These are phyloP conservation scores for Cladophialophora exuberans DNA, from an alignment of 2,329 filamentous ascomycete genomes.

Conservation along the genomic window DNA sequence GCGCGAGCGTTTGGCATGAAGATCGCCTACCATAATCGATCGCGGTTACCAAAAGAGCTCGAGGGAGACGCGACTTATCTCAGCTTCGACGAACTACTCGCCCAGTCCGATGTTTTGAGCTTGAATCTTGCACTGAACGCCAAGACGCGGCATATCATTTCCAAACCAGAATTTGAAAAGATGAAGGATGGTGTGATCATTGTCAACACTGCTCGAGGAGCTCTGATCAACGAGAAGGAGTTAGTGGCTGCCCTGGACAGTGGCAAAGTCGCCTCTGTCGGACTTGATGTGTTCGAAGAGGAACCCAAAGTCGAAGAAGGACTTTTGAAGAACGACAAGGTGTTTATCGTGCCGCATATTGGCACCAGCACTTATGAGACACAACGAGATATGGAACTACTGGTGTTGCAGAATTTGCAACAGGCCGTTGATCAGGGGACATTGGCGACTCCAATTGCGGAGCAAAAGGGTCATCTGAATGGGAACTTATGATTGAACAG, in stretches of 20 bases:
- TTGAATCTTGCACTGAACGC: slow-evolving; percentile 50
- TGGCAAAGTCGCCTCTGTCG: slow-evolving; percentile 50
- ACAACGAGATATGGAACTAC: slow-evolving; percentile 63
- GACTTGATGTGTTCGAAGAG: slow-evolving; percentile 53
- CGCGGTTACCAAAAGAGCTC: slow-evolving; percentile 44
- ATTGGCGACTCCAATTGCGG: slow-evolving; percentile 63
- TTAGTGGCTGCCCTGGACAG: slow-evolving; percentile 49
- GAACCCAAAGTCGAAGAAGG: slow-evolving; percentile 54
- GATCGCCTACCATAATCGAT: slow-evolving; percentile 52
- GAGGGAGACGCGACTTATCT: slow-evolving; percentile 49
- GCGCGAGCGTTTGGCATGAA: slow-evolving; percentile 52
- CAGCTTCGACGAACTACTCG: slow-evolving; percentile 50
- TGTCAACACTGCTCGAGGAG: slow-evolving; percentile 50
- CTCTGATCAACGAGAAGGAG: slow-evolving; percentile 51
- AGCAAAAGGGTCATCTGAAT: slow-evolving; percentile 53
- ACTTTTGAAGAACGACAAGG: slow-evolving; percentile 46
- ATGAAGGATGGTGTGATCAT: slow-evolving; percentile 51
- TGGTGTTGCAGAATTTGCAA: slow-evolving; percentile 62
- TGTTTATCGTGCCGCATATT: slow-evolving; percentile 63
- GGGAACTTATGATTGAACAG: slow-evolving; percentile 17
- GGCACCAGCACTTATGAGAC: slow-evolving; percentile 64
- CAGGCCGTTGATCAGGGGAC: slow-evolving; percentile 59
- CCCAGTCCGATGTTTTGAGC: slow-evolving; percentile 50
- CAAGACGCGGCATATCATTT: slow-evolving; percentile 51
- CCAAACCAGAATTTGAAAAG: slow-evolving; percentile 47